Base-by-base conservation (phyloP, 768 basidiomycete species). In the Glaciozyma martinii region DNA sequence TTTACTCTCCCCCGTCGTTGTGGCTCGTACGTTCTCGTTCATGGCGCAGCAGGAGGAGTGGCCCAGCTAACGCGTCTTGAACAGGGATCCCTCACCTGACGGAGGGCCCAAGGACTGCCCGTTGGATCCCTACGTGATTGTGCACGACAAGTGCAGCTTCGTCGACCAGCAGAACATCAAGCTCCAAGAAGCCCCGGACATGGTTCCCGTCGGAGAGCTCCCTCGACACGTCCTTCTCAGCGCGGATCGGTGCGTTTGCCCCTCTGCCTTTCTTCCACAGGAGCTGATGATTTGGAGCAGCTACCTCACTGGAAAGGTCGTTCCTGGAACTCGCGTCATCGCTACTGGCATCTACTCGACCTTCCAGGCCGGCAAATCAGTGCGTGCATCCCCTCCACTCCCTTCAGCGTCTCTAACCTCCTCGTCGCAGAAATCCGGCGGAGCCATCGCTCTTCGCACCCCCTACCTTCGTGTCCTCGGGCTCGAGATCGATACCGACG, bases 121-220 rank as follows among this genome's bases (percentile, higher is more conserved):
- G 0, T 76, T 98, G 60, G 95, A 98, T 75, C 95, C 95, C 1
- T 99, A 93, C 78, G 81, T 91, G 59, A 93, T 99, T 74, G 80
- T 97, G 21, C 95, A 99, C 76, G 87, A 90, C 44, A 89, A 90
- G 77, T 98, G 90, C 40, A 81, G 83, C 9, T 99, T 98, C 74
- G 87, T 92, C 12, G 95, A 99, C 75, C 92, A 95, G 71, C 95
- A 99, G 77, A 88, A 84, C 16, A 81, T 99, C 71, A 99, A 99
- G 76, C 82, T 99, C 18, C 95, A 99, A 77, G 95, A 99, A 77
- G 93, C 94, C 23, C 95, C 95, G 0, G 95, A 99, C 76, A 95
- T 97, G 90, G 95, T 99, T 2, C 95, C 95, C 0, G 93, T 98
- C 30, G 95, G 95, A 81, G 95, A 99, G 75, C 80, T 99, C 49